Percentiles rank a stretch among this genome's conserved stretches.
Conservation (phyloP, 352 stramenopile species). For the Lagenidium giganteum region DNA sequence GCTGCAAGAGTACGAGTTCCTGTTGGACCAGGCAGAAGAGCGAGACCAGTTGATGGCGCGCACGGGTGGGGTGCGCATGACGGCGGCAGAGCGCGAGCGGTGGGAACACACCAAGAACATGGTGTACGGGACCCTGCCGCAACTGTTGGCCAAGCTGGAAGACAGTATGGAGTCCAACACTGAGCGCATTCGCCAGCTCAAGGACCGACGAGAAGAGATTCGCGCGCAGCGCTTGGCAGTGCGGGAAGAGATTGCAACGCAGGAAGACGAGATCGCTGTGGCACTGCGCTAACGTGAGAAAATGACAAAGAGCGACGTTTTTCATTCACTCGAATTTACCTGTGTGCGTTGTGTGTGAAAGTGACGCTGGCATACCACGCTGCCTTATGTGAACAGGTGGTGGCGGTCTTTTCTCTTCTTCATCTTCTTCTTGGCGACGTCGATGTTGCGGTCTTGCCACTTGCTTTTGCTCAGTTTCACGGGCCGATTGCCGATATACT, state of each 20-base stretch:
- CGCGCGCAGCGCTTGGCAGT: conserved; percentile 39
- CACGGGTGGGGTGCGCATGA: conserved; percentile 20
- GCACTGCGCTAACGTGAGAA: conserved; percentile 19
- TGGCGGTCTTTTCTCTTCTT: conserved; percentile 84
- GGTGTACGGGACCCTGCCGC: conserved; percentile 40
- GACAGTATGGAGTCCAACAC: conserved; percentile 66
- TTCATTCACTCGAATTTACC: background rate
- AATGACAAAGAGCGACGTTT: background rate
- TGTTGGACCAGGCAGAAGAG: conserved; percentile 27
- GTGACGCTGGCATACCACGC: background rate
- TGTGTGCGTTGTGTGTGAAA: conserved; percentile 1
- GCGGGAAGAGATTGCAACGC: conserved; percentile 49
- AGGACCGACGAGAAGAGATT: conserved; percentile 51
- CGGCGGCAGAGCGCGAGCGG: conserved; percentile 25
- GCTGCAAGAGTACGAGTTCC: conserved; percentile 35
- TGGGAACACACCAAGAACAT: conserved; percentile 52
- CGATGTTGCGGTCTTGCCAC: conserved; percentile 93
- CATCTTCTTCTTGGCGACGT: conserved; percentile 87
- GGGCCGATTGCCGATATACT: conserved; percentile 92
- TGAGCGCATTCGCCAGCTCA: conserved; percentile 48
- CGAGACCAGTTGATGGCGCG: conserved; percentile 3
- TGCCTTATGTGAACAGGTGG: conserved; percentile 52
- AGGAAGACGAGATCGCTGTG: conserved; percentile 58
- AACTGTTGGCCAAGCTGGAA: conserved; percentile 45
- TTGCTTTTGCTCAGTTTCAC: conserved; percentile 95